Conservation (phyloP, 169 alveolate genomes). For the Miamiensis avidus region DNA sequence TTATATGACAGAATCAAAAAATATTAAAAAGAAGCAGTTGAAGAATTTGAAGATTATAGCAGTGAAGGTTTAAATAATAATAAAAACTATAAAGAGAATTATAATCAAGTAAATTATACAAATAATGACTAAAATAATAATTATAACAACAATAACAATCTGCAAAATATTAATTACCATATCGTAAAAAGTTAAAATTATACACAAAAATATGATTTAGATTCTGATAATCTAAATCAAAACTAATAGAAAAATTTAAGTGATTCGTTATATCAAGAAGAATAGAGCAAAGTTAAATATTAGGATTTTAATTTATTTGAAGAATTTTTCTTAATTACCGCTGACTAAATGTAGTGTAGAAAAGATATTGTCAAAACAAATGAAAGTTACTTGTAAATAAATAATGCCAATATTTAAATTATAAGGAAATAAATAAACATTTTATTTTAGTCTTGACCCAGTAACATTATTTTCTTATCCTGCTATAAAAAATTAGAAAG, state of each 20-base stretch:
- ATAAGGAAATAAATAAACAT: too few relatives aligned
- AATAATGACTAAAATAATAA: too few relatives aligned
- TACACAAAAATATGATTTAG: too few relatives aligned
- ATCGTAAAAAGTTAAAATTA: too few relatives aligned
- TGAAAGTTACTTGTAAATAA: not conserved
- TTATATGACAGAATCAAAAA: not conserved
- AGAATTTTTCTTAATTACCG: not conserved
- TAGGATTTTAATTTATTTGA: not conserved
- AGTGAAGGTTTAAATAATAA: too few relatives aligned
- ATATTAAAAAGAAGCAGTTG: not conserved
- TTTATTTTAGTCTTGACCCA: not conserved
- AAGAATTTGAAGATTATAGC: not conserved
- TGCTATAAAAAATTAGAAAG: not conserved
- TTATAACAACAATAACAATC: not conserved
- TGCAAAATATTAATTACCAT: too few relatives aligned
- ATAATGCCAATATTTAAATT: too few relatives aligned
- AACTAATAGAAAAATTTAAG: too few relatives aligned
- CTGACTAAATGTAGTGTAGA: not conserved
- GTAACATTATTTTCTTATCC: not conserved
- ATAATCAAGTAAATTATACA: not conserved
- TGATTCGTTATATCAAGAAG: not conserved
- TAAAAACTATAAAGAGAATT: not conserved
- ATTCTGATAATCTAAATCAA: not conserved
- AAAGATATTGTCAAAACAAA: not conserved
- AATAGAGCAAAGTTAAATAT: too few relatives aligned